These are phyloP conservation scores for Cylindrotheca closterium DNA, from an alignment of 108 stramenopile genomes.

Conservation along the genomic window DNA sequence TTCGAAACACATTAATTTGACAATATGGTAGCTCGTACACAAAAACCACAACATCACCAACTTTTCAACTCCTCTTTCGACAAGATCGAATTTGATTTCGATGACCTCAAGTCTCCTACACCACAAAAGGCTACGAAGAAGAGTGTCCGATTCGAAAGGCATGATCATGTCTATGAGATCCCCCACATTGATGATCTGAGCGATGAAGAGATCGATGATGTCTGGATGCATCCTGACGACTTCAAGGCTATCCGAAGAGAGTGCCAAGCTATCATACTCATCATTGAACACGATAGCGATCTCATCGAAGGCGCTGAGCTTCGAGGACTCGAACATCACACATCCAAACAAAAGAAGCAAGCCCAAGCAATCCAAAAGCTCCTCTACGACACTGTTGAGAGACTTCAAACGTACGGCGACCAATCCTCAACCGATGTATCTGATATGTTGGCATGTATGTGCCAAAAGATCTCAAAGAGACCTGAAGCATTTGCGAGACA, in stretches of 20 bases:
- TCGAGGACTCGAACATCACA: slow-evolving; percentile 9
- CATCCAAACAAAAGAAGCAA: neutral
- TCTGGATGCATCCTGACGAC: slow-evolving; percentile 10
- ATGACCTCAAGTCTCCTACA: too few relatives aligned
- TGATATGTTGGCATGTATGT: slow-evolving; percentile 1
- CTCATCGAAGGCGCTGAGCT: neutral
- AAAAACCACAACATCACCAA: too few relatives aligned
- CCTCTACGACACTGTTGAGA: slow-evolving; percentile 8
- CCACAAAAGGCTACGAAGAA: too few relatives aligned
- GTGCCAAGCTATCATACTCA: slow-evolving; percentile 2
- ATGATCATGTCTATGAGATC: slow-evolving; percentile 9
- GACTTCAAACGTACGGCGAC: neutral
- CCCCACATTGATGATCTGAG: slow-evolving; percentile 20
- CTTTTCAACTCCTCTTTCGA: too few relatives aligned
- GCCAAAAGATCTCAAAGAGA: slow-evolving; percentile 2
- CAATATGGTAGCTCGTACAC: too few relatives aligned
- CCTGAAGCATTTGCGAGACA: neutral
- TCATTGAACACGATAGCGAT: slow-evolving; percentile 6
- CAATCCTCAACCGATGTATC: neutral
- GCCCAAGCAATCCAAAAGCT: neutral
- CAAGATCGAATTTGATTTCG: too few relatives aligned
- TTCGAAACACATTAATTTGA: too few relatives aligned
- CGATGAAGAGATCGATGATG: slow-evolving; percentile 9
- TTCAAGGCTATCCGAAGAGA: neutral
- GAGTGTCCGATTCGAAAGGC: too few relatives aligned